Percentiles rank a stretch among this genome's conserved stretches.
These are phyloP conservation scores for Dioszegia crocea DNA, from an alignment of 768 basidiomycete genomes.

Conservation along the genomic window DNA sequence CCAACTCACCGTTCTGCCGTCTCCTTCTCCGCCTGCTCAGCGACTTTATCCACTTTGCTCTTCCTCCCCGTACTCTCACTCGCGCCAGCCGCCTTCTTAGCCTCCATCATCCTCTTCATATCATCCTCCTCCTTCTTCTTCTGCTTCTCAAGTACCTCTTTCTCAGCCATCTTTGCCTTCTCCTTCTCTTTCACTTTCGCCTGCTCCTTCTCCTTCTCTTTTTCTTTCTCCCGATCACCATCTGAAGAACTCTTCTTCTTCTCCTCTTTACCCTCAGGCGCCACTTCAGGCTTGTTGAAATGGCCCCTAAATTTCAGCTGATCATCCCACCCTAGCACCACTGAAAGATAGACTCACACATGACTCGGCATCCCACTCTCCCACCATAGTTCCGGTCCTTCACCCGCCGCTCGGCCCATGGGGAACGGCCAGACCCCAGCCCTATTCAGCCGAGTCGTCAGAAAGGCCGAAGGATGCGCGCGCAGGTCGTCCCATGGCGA, in stretches of 20 bases:
- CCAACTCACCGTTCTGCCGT: slow-evolving; percentile 26
- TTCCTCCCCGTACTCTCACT: not conserved
- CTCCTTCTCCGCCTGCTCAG: slow-evolving; percentile 1
- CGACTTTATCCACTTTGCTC: not conserved
- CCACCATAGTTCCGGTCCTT: slow-evolving; percentile 41
- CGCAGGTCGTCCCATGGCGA: slow-evolving; percentile 43
- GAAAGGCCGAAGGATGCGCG: slow-evolving; percentile 40
- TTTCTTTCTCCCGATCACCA: slow-evolving; percentile 15
- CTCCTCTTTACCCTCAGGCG: slow-evolving; percentile 15
- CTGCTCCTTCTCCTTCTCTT: slow-evolving; percentile 19
- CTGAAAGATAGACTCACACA: slow-evolving; percentile 26
- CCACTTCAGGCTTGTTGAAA: slow-evolving; percentile 31
- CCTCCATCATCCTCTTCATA: slow-evolving; percentile 11
- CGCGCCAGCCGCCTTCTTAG: not conserved
- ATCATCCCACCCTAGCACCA: not conserved
- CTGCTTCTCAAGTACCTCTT: slow-evolving; percentile 18
- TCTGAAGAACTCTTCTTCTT: slow-evolving; percentile 15
- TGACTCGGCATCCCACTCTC: slow-evolving; percentile 42
- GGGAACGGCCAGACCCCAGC: slow-evolving; percentile 42
- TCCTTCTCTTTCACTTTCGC: slow-evolving; percentile 19
- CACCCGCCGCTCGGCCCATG: slow-evolving; percentile 26
- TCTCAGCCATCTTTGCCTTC: slow-evolving; percentile 21
- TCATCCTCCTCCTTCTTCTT: slow-evolving; percentile 22
- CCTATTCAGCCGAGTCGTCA: slow-evolving; percentile 36
- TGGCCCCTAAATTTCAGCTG: slow-evolving; percentile 30